A percentile compares a stretch with the other conserved stretches of the same genome.
Evolutionary conservation across 1,284 basidiomycete species (phyloP).

Genomic region (Schizophyllum amplum): DNA sequence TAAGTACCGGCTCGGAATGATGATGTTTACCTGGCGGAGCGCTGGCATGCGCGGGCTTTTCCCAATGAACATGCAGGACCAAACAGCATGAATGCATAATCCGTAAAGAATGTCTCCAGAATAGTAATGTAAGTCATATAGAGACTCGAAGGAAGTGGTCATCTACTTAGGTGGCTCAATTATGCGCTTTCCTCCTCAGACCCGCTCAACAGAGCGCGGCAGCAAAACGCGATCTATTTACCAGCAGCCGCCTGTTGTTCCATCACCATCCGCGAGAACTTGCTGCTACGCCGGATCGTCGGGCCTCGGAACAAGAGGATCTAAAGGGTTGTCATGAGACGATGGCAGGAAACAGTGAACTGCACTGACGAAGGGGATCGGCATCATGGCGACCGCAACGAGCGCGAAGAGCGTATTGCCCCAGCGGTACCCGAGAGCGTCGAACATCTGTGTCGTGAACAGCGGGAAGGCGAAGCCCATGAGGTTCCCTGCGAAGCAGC

Average conservation of each 20-base stretch:
- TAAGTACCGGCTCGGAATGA: too few relatives aligned
- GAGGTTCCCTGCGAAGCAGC: conserved; percentile 40
- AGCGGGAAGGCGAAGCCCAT: conserved; percentile 54
- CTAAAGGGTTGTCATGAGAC: too few relatives aligned
- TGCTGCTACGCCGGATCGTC: conserved; percentile 50
- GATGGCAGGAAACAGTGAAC: neutral
- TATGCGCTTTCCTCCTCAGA: too few relatives aligned
- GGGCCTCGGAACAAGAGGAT: conserved; percentile 54
- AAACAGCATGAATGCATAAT: too few relatives aligned
- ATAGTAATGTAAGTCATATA: too few relatives aligned
- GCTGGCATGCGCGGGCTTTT: too few relatives aligned
- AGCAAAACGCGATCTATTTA: neutral
- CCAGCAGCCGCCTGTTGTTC: conserved; percentile 10
- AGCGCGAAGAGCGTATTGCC: conserved; percentile 62
- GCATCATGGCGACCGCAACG: conserved; percentile 51
- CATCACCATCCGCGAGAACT: conserved; percentile 42
- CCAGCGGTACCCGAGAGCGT: conserved; percentile 56
- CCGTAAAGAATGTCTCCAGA: too few relatives aligned
- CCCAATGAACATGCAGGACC: too few relatives aligned
- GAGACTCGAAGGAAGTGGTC: too few relatives aligned
- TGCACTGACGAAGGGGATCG: conserved; percentile 52
- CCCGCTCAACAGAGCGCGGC: neutral
- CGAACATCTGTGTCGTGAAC: conserved; percentile 58
- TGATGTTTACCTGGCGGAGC: too few relatives aligned
- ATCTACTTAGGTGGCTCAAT: too few relatives aligned